These are phyloP conservation scores for Heliosperma pusillum DNA, from an alignment of 148 eudicot species.

Conservation along the genomic window DNA sequence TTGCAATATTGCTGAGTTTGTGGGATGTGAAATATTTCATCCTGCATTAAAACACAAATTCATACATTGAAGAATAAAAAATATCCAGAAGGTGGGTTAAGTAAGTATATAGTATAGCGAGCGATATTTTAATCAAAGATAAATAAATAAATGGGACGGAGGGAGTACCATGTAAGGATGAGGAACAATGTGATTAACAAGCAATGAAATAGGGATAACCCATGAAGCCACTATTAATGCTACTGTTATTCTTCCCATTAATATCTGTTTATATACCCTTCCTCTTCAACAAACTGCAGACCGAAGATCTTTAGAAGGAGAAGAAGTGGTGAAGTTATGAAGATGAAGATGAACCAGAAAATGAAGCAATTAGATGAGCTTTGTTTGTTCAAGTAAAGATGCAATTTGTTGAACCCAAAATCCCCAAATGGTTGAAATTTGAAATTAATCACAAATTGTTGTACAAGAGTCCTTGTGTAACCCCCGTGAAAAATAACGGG, in stretches of 20 bases:
- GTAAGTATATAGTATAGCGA: background rate
- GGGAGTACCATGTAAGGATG: constrained; percentile 75
- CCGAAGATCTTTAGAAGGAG: background rate
- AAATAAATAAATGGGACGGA: too few species aligned
- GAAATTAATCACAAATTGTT: too few species aligned
- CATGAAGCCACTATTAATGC: constrained; percentile 56
- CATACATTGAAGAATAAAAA: too few species aligned
- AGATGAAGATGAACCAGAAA: too few species aligned
- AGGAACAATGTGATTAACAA: constrained; percentile 71
- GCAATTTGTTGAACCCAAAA: too few species aligned
- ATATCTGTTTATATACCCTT: background rate
- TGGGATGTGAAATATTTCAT: constrained; percentile 92
- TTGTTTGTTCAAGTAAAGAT: too few species aligned
- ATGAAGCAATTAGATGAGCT: too few species aligned
- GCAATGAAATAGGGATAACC: constrained; percentile 66
- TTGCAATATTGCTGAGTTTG: constrained; percentile 87
- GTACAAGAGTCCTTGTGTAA: too few species aligned
- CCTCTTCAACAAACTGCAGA: background rate
- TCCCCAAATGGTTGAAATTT: too few species aligned
- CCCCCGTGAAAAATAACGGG: too few species aligned
- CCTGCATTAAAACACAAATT: constrained; percentile 60
- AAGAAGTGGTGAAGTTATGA: background rate
- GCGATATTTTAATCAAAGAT: too few species aligned
- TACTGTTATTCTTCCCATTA: constrained; percentile 73
- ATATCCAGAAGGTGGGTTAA: too few species aligned